These are phyloP conservation scores for Suillus paluster DNA, from an alignment of 768 basidiomycete genomes.

Conservation along the genomic window DNA sequence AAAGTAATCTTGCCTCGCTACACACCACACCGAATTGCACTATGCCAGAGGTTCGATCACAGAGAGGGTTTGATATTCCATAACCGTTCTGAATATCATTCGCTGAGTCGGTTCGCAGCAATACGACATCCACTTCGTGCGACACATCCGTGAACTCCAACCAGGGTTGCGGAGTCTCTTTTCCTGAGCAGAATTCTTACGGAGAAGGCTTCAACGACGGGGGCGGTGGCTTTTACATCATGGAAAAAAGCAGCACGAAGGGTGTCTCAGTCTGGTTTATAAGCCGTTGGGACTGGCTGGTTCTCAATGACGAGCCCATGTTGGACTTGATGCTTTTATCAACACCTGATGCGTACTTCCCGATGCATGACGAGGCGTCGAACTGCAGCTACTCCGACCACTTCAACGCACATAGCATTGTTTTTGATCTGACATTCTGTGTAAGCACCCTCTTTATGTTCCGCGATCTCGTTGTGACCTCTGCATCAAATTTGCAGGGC, in stretches of 20 bases:
- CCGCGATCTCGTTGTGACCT: not conserved
- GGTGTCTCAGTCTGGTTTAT: slow-evolving; percentile 64
- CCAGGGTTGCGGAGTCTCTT: slow-evolving; percentile 61
- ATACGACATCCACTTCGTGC: slow-evolving; percentile 48
- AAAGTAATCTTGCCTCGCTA: slow-evolving; percentile 53
- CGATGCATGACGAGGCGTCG: slow-evolving; percentile 30
- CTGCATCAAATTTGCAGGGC: slow-evolving; percentile 39
- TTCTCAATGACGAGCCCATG: not conserved
- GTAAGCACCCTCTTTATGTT: slow-evolving; percentile 39
- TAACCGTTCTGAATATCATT: not conserved
- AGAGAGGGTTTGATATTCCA: slow-evolving; percentile 49
- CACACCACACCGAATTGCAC: slow-evolving; percentile 57
- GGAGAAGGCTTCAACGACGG: slow-evolving; percentile 52
- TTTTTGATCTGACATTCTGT: slow-evolving; percentile 68
- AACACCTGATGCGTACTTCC: slow-evolving; percentile 54
- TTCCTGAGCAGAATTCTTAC: slow-evolving; percentile 44
- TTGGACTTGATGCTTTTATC: not conserved
- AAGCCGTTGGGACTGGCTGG: slow-evolving; percentile 54
- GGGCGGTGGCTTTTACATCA: slow-evolving; percentile 66
- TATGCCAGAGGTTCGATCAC: slow-evolving; percentile 44
- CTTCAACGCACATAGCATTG: slow-evolving; percentile 55
- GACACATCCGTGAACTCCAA: slow-evolving; percentile 56
- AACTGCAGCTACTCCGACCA: slow-evolving; percentile 56
- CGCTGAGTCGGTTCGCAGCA: slow-evolving; percentile 30
- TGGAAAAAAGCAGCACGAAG: slow-evolving; percentile 43